These are phyloP conservation scores for Hyphopichia buzzinii DNA, from an alignment of 1,139 yeast species.

Conservation along the genomic window DNA sequence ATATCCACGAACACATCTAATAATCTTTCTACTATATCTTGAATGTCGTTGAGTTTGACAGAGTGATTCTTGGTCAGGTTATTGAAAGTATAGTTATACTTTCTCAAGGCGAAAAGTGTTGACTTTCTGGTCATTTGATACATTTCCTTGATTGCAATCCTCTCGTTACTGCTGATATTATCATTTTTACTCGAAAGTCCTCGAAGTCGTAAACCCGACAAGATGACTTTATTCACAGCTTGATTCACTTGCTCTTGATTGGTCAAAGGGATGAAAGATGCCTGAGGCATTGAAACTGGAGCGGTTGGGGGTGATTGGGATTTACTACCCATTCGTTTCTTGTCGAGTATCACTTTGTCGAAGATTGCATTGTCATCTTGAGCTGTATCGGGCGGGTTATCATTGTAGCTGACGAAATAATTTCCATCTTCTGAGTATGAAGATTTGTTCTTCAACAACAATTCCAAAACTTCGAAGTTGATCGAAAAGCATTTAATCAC, in stretches of 20 bases:
- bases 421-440: not conserved
- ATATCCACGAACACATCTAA: conserved; percentile 36
- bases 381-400: not conserved
- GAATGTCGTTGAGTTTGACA: conserved; percentile 28
- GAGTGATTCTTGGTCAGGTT: conserved; percentile 8
- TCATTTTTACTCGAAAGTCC: conserved; percentile 29
- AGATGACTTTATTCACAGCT: conserved; percentile 34
- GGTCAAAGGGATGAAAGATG: not conserved
- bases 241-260: conserved; percentile 8
- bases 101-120: conserved; percentile 39
- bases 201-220: conserved; percentile 43
- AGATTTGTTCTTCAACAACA: not conserved
- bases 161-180: conserved; percentile 22
- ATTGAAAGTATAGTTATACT: conserved; percentile 30
- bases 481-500: conserved; percentile 16
- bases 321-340: conserved; percentile 12
- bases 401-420: not conserved
- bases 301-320: conserved; percentile 6
- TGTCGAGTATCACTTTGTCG: conserved; percentile 35
- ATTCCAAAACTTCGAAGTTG: conserved; percentile 10
- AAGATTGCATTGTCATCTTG: conserved; percentile 21
- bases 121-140: conserved; percentile 44
- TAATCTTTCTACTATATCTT: conserved; percentile 36
- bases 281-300: conserved; percentile 5
- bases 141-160: conserved; percentile 37